A percentile compares a stretch with the other conserved stretches of the same genome.
phyloP scores from a whole-genome alignment of 2,329 filamentous ascomycete genomes.

The Fonsecaea pedrosoi region DNA sequence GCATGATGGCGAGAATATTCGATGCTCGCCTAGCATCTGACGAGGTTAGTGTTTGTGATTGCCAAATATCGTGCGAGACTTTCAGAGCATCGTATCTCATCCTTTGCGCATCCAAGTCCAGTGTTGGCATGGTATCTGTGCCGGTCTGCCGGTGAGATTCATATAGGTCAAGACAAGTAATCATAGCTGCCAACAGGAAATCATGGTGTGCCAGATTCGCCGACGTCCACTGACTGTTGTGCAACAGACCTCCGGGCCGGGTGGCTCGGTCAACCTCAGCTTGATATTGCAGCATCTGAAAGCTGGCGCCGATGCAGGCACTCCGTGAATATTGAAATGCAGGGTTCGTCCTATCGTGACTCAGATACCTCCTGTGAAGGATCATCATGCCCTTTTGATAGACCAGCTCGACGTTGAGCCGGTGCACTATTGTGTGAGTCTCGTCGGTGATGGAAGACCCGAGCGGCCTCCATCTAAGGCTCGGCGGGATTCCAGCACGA shows the following conservation, averaged over 20 bases:
- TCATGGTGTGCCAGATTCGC: constrained; percentile 65
- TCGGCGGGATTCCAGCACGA: constrained; percentile 31
- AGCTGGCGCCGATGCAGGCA: constrained; percentile 56
- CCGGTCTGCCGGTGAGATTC: constrained; percentile 15
- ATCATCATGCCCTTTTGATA: constrained; percentile 60
- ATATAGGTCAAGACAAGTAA: constrained; percentile 59
- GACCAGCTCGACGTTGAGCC: constrained; percentile 59
- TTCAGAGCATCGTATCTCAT: constrained; percentile 16
- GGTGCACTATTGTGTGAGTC: constrained; percentile 57
- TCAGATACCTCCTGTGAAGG: constrained; percentile 60
- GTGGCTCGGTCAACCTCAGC: constrained; percentile 57
- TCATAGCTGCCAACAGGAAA: constrained; percentile 66
- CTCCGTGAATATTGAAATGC: constrained; percentile 53
- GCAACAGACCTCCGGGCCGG: constrained; percentile 61
- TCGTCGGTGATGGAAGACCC: constrained; percentile 54
- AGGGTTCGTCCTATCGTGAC: constrained; percentile 45
- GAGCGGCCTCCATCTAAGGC: constrained; percentile 17
- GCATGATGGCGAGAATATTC: constrained; percentile 19
- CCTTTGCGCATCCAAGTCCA: constrained; percentile 1
- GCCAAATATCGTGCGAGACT: constrained; percentile 20
- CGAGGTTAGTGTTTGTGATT: neutral
- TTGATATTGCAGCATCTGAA: constrained; percentile 57
- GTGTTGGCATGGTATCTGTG: neutral
- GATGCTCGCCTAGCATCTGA: constrained; percentile 18
- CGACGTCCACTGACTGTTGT: constrained; percentile 62